Evolutionary conservation across 805 yeast genomes (phyloP).

Genomic region (Isabelozyma pseudorhagii): DNA sequence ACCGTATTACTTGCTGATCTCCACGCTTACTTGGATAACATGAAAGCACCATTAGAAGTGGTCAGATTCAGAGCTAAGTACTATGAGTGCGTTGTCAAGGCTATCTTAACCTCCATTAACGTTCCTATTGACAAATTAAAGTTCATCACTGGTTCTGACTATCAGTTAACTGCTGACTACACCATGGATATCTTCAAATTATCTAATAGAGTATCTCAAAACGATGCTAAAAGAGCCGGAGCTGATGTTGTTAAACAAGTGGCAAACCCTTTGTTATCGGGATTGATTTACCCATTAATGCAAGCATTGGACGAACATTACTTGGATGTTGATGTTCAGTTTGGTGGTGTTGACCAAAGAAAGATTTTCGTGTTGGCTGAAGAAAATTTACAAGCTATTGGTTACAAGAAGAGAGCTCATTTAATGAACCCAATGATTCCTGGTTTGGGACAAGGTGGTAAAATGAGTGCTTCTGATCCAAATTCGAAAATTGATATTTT

Average conservation of each 20-base stretch:
- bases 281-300: conserved; percentile 96
- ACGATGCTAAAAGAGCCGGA: conserved; percentile 98
- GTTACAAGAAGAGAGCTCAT: conserved; percentile 97
- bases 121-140: conserved; percentile 88
- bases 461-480: conserved; percentile 99
- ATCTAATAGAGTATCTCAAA: conserved; percentile 82
- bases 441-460: conserved; percentile 94
- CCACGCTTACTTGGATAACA: conserved; percentile 95
- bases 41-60: conserved; percentile 96
- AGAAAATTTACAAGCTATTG: conserved; percentile 80
- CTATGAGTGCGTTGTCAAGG: conserved; percentile 79
- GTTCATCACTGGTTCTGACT: conserved; percentile 86
- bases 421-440: conserved; percentile 99
- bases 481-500: conserved; percentile 92
- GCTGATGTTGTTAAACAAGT: conserved; percentile 99
- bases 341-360: conserved; percentile 99
- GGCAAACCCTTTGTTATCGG: conserved; percentile 86
- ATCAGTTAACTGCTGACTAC: conserved; percentile 75
- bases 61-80: conserved; percentile 86
- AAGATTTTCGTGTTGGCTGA: conserved; percentile 96
- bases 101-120: conserved; percentile 79
- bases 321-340: conserved; percentile 86
- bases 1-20: conserved; percentile 89
- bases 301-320: conserved; percentile 96
- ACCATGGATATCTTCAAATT: conserved; percentile 87